These are phyloP conservation scores for Macadamia integrifolia DNA, from an alignment of 164 flowering plant genomes.

Conservation along the genomic window DNA sequence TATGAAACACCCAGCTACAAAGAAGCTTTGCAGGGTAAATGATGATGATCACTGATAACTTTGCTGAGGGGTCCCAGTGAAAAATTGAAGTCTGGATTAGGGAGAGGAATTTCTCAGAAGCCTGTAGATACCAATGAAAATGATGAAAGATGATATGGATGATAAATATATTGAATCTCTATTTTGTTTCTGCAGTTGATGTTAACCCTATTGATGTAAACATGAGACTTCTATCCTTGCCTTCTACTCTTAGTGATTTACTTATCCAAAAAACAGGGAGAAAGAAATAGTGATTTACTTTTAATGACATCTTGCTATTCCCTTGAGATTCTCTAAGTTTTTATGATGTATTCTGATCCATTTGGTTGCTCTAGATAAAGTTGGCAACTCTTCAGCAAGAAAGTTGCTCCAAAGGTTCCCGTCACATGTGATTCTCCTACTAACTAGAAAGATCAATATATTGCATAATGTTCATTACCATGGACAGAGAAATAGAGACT, in stretches of 20 bases:
- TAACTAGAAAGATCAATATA: slow-evolving; percentile 31
- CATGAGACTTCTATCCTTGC: background rate
- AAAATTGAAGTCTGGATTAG: slow-evolving; percentile 57
- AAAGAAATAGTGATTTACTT: too few species aligned
- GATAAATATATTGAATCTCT: too few species aligned
- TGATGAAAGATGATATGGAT: slow-evolving; percentile 35
- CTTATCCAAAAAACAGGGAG: background rate
- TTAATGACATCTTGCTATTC: background rate
- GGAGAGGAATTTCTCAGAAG: slow-evolving; percentile 43
- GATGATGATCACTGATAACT: slow-evolving; percentile 46
- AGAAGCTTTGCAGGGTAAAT: slow-evolving; percentile 41
- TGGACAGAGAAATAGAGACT: too few species aligned
- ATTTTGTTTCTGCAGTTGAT: background rate
- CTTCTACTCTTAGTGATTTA: background rate
- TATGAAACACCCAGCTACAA: slow-evolving; percentile 38
- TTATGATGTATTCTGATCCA: slow-evolving; percentile 1
- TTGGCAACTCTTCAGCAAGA: slow-evolving; percentile 20
- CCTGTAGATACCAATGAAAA: slow-evolving; percentile 33
- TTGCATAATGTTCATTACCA: slow-evolving; percentile 25
- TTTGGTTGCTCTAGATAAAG: slow-evolving; percentile 18
- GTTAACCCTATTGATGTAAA: background rate
- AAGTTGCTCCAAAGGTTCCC: slow-evolving; percentile 24
- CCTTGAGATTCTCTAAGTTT: background rate
- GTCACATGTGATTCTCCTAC: slow-evolving; percentile 26
- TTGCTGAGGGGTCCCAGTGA: slow-evolving; percentile 59